Evolutionary conservation across 805 yeast species (phyloP), one percentile per base, ranked within the genome.

Genomic region (Spathaspora arborariae): DNA sequence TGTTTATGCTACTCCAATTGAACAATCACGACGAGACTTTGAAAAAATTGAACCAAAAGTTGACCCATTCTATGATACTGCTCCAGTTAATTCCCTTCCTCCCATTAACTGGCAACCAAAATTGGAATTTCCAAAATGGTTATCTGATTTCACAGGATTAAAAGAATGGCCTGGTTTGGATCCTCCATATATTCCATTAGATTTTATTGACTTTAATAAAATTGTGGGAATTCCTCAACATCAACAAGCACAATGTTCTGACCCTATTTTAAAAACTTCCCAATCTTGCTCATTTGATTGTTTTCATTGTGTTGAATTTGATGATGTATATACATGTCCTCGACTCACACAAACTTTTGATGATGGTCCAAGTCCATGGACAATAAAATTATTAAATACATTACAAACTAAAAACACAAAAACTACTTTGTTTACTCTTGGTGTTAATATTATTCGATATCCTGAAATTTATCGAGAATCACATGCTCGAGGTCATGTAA

Each of bases 171-270:
- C 98, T 0, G 91, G 85, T 0, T 60, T 79, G 39, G 82, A 82
- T 45, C 97, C 97, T 3, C 97, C 97, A 0, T 91, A 88, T 61
- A 84, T 91, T 34, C 90, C 95, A 2, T 65, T 88, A 50, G 86
- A 82, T 54, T 85, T 83, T 54, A 80, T 88, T 50, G 78, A 86
- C 56, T 65, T 88, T 40, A 51, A 56, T 5, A 57, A 59, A 21
- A 70, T 88, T 20, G 38, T 42, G 4, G 56, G 64, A 5, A 64
- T 70, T 48, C 69, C 76, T 19, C 60, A 64, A 1, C 81, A 85
- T 55, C 53, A 60, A 7, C 81, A 78, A 47, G 90, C 89, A 2
- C 63, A 64, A 11, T 90, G 97, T 62, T 73, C 76, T 2, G 51
- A 55, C 1, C 45, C 46, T 13, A 41, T 41, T 9, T 36, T 45